These are phyloP conservation scores for Aspergillus udagawae DNA, from an alignment of 2,329 filamentous ascomycete species.

Conservation along the genomic window DNA sequence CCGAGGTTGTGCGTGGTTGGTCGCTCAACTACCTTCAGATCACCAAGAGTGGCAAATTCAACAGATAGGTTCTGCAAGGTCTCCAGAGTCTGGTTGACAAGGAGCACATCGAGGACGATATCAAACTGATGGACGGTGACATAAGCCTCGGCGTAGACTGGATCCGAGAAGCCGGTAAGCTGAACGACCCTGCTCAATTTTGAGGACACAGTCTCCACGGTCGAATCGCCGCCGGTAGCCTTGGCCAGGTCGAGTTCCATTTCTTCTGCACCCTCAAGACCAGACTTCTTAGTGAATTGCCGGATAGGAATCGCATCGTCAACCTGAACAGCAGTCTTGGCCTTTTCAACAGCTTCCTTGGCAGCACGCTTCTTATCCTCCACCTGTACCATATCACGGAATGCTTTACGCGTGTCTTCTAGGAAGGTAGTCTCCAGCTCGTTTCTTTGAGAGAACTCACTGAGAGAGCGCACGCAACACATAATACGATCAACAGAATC, in stretches of 20 bases:
- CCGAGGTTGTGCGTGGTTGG: slow-evolving; percentile 94
- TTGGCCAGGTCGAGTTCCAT: slow-evolving; percentile 87
- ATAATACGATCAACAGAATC: slow-evolving; percentile 98
- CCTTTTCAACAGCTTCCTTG: slow-evolving; percentile 87
- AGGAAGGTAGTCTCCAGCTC: slow-evolving; percentile 90
- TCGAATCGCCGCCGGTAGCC: slow-evolving; percentile 84
- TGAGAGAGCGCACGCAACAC: slow-evolving; percentile 89
- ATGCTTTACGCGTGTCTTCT: slow-evolving; percentile 90
- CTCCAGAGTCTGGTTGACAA: slow-evolving; percentile 96
- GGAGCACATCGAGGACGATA: slow-evolving; percentile 90
- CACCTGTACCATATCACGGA: slow-evolving; percentile 93
- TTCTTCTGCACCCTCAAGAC: slow-evolving; percentile 74
- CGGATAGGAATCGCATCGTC: slow-evolving; percentile 92
- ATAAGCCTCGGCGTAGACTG: slow-evolving; percentile 98
- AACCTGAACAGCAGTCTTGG: slow-evolving; percentile 89
- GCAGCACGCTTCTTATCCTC: slow-evolving; percentile 98
- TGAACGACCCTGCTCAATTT: slow-evolving; percentile 96
- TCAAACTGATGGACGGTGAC: slow-evolving; percentile 99
- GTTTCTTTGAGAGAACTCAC: slow-evolving; percentile 84
- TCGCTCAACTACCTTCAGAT: slow-evolving; percentile 95
- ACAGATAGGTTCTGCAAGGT: slow-evolving; percentile 96
- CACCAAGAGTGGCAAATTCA: slow-evolving; percentile 96
- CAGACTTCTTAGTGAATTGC: slow-evolving; percentile 88
- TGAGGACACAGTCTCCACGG: slow-evolving; percentile 79
- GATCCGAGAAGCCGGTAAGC: slow-evolving; percentile 95